Evolutionary conservation across 1,284 basidiomycete genomes (phyloP), one percentile per base, ranked within the genome.

Genomic region (Ceratobasidium sp.): DNA sequence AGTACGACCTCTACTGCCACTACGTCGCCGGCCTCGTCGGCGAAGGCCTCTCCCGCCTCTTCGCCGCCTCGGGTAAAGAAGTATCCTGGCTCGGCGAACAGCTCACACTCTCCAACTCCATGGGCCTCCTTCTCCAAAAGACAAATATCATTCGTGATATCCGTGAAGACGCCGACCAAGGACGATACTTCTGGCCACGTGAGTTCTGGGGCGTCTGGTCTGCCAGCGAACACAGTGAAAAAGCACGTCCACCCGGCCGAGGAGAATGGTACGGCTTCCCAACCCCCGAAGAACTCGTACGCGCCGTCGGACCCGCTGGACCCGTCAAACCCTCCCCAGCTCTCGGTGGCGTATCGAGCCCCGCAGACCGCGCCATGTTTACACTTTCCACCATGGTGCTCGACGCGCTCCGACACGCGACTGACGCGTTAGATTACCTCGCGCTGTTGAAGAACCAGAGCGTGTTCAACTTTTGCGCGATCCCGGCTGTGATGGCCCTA

Each of bases 61-160:
- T 97, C 84, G 87, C 93, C 19, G 93, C 94, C 8, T 96, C 95
- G 3, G 90, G 90, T 51, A 96, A 97, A 81, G 97, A 99, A 84
- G 87, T 87, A 0, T 81, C 87, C 0, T 94, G 90, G 87, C 84
- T 99, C 63, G 91, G 89, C 50, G 85, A 90, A 59, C 94, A 99
- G 82, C 89, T 98, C 75, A 92, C 93, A 77, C 88, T 99, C 1
- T 91, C 92, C 78, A 98, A 99, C 84, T 94, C 93, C 60, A 96
- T 99, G 93, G 98, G 98, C n/a, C 87, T 97, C n/a, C 87, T 99
- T 69, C 88, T 99, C 14, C 98, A 99, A 83, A 99, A 99, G 85
- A 98, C 96, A 50, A 99, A 99, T 85, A 98, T 99, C 82, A 94
- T 96, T 77, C 92, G 97, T 74, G 98, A 99, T 83, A 95, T 92